Evolutionary conservation across 768 basidiomycete species (phyloP), one percentile per base, ranked within the genome.

Genomic region (Dioszegia hungarica): DNA sequence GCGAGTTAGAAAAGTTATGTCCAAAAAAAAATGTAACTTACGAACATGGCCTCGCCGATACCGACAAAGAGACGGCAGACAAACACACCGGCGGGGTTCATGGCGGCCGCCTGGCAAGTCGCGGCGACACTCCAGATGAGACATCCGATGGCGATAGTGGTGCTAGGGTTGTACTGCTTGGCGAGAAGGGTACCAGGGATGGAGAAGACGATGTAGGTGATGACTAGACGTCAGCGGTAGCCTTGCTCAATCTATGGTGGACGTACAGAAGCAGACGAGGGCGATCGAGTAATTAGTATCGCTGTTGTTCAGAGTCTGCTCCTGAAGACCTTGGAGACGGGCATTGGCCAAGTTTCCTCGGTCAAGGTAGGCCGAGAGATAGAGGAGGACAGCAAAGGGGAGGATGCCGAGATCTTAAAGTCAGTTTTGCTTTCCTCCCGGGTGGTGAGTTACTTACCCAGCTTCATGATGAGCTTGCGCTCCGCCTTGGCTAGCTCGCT

Each of bases 311-410:
- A 79, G 69, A 0, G 78, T 74, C 5, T 31, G 47, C 25, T 59
- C 56, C 34, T 76, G 53, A 4, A 79, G 68, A 14, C 78, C 78
- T 57, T 73, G 69, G 1, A 78, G 56, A 10, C 68, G 56, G 3
- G 74, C 74, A 48, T 77, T 77, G 28, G 72, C 76, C 33, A 64
- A 24, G 37, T 51, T 27, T 15, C 34, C 46, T 46, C 34, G 57
- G 44, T 79, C 79, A 27, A 79, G 71, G 60, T 79, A 79, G 4
- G 78, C 79, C 9, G 70, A 66, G 14, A 78, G 61, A 59, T 79
- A 79, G 14, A 79, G 64, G 10, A 78, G 57, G 1, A 74, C 70
- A 3, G 78, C 77, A 51, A 79, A 66, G 6, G 78, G 78, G 22
- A 79, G 41, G 56, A 79, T 78, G 28, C 72, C 59, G 4, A 68